Evolutionary conservation across 805 yeast genomes (phyloP).

Genomic region (Metschnikowia drakensbergensis): DNA sequence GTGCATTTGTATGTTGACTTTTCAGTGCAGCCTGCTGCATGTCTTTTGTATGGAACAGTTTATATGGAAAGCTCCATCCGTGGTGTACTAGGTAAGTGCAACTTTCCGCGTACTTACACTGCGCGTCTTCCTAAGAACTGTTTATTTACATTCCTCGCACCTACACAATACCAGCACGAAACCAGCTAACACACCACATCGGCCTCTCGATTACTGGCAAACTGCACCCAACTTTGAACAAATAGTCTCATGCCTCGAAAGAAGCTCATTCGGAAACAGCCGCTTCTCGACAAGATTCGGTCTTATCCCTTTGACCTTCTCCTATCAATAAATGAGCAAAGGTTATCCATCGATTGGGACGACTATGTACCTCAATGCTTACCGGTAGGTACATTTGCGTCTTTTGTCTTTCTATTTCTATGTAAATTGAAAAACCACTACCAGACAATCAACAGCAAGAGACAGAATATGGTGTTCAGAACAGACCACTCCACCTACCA

Average conservation of each 20-base stretch:
- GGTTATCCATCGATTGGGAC: constrained; percentile 42
- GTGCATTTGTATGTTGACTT: neutral
- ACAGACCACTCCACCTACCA: constrained; percentile 35
- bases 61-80: neutral
- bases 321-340: constrained; percentile 33
- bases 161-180: neutral
- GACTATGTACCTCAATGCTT: constrained; percentile 29
- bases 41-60: too few species aligned
- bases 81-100: neutral
- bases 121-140: neutral
- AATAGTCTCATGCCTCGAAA: constrained; percentile 9
- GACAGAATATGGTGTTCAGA: constrained; percentile 32
- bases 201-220: neutral
- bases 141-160: constrained; percentile 1
- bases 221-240: neutral
- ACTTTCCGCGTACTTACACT: neutral
- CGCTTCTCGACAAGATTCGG: constrained; percentile 27
- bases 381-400: constrained; percentile 27
- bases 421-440: constrained; percentile 26
- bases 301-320: constrained; percentile 37
- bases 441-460: constrained; percentile 22
- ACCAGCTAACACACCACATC: neutral
- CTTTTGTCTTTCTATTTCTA: constrained; percentile 19
- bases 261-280: constrained; percentile 25
- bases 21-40: neutral